A percentile compares a stretch with the other conserved stretches of the same genome.
Evolutionary conservation across 176 grass and related monocot genomes (phyloP).

Genomic region (Ensete glaucum): DNA sequence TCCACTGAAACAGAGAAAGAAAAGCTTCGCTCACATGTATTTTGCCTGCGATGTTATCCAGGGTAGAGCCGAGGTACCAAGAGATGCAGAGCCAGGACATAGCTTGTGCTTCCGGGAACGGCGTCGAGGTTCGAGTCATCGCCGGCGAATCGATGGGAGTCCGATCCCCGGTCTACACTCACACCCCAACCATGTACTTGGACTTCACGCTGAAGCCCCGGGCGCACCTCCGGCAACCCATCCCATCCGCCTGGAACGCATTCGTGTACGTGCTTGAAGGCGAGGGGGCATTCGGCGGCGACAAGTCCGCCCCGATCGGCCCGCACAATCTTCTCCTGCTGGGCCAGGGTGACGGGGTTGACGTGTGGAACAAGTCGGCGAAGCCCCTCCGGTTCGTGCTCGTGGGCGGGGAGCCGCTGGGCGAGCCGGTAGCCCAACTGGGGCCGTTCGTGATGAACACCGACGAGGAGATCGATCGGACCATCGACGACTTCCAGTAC

Average conservation of each 20-base stretch:
- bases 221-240: conserved; percentile 45
- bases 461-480: conserved; percentile 92
- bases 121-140: conserved; percentile 76
- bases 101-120: conserved; percentile 34
- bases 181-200: conserved; percentile 88
- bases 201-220: conserved; percentile 73
- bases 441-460: conserved; percentile 99
- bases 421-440: conserved; percentile 76
- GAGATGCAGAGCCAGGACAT: conserved; percentile 90
- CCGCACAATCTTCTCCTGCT: conserved; percentile 64
- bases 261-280: conserved; percentile 84
- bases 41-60: conserved; percentile 17
- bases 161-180: conserved; percentile 58
- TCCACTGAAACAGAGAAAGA: too few species aligned
- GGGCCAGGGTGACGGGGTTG: conserved; percentile 52
- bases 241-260: conserved; percentile 51
- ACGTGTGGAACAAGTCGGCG: conserved; percentile 59
- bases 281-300: conserved; percentile 57
- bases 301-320: conserved; percentile 28
- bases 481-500: conserved; percentile 72
- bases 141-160: conserved; percentile 69
- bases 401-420: conserved; percentile 68
- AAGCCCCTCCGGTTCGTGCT: conserved; percentile 60
- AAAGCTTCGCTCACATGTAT: too few species aligned
- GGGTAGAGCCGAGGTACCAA: conserved; percentile 87